A percentile compares a stretch with the other conserved stretches of the same genome.
phyloP scores from a whole-genome alignment of 305 asterid species.

The Striga hermonthica region DNA sequence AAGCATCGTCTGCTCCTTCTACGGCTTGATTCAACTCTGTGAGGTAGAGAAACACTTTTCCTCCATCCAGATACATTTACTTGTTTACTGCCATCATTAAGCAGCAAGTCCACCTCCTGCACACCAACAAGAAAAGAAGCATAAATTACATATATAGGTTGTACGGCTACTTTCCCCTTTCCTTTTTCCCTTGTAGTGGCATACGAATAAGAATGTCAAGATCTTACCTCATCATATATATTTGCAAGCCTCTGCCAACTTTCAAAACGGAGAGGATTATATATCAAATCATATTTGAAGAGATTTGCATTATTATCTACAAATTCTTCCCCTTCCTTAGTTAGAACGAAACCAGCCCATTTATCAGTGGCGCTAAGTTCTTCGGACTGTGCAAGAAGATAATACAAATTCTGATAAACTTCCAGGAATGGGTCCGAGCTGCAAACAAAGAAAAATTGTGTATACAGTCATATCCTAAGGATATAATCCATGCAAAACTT shows the following conservation, averaged over 20 bases:
- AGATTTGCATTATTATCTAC: constrained; percentile 82
- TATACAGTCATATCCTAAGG: constrained; percentile 28
- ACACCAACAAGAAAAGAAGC: constrained; percentile 26
- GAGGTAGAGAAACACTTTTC: constrained; percentile 65
- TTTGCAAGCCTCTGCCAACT: constrained; percentile 99
- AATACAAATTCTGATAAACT: constrained; percentile 83
- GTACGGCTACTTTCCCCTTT: constrained; percentile 14
- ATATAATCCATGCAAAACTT: constrained; percentile 27
- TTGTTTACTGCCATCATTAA: constrained; percentile 98
- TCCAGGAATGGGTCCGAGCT: constrained; percentile 84
- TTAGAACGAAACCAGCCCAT: constrained; percentile 98
- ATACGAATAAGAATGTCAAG: constrained; percentile 33
- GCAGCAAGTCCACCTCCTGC: constrained; percentile 98
- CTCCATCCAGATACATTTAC: constrained; percentile 90
- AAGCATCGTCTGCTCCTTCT: constrained; percentile 95
- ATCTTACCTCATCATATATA: constrained; percentile 85
- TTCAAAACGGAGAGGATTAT: constrained; percentile 85
- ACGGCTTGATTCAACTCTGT: constrained; percentile 98
- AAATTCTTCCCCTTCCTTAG: constrained; percentile 96
- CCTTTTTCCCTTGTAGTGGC: constrained; percentile 25
- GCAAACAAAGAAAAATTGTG: constrained; percentile 41
- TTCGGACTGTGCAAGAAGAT: constrained; percentile 88
- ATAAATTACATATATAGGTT: background rate
- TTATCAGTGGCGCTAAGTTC: constrained; percentile 95
- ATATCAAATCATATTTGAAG: constrained; percentile 89